Evolutionary conservation across 2,329 filamentous ascomycete genomes (phyloP), one percentile per base, ranked within the genome.

Genomic region (Fusarium sp.): DNA sequence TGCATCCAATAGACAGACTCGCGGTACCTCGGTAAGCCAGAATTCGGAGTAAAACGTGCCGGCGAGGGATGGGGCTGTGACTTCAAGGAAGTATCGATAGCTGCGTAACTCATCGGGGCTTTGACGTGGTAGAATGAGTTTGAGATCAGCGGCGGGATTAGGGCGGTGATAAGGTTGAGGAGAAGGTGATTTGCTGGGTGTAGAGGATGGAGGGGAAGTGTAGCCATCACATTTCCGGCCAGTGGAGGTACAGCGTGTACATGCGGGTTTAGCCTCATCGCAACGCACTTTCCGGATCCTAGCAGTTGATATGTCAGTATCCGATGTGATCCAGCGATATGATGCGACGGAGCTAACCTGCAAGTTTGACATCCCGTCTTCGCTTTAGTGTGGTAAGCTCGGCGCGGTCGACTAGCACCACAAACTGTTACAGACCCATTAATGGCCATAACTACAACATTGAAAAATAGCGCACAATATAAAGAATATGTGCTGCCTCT

Each of bases 191-290:
- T 14, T 0, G 3, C 22, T 8, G 25, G 27, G 6, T 25, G 30
- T 45, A 18, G 2, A 2, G 1, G 27, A 6, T 15, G 47, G 25
- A 4, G 18, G 11, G n/a, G 34, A 20, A 29, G 6, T 20, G 22
- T 68, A 68, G 7, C 65, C 63, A 4, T 68, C 65, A 7, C 65
- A 68, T 3, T 30, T 52, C 5, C 65, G 52, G 3, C 65, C 65
- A 9, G 63, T 63, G 1, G 63, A 63, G 9, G 44, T 25, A 45
- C 65, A 68, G 1, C 63, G 63, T 4, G n/a, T 22, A 32, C 58
- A 68, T 2, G 11, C 38, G 7, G 63, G 63, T 5, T 59, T 68
- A 3, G 2, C 15, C 10, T 60, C 15, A 20, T 58, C 52, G 15
- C 52, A 58, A 6, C 44, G 34, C 1, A 60, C 32, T 6, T n/a